A percentile compares a stretch with the other conserved stretches of the same genome.
Conservation (phyloP, 2,329 filamentous ascomycete genomes). For the Nannizziopsis barbatae region DNA sequence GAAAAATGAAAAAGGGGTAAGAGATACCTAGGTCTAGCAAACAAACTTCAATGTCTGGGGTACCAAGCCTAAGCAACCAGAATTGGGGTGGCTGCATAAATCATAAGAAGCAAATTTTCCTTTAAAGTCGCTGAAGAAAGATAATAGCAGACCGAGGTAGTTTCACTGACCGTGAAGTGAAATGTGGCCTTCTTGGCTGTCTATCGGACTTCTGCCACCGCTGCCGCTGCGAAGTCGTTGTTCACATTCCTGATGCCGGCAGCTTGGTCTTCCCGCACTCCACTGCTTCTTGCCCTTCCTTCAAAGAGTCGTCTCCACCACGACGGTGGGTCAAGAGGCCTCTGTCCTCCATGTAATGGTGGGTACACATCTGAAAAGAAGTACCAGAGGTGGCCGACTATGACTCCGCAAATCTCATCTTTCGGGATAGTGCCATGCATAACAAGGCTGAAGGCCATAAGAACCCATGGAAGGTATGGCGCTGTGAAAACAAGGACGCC, state of each 20-base stretch:
- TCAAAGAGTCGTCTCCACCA: slow-evolving; percentile 88
- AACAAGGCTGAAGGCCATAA: slow-evolving; percentile 86
- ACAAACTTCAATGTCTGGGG: too few species aligned
- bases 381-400: slow-evolving; percentile 94
- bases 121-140: not conserved
- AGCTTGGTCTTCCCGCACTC: slow-evolving; percentile 33
- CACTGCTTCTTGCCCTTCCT: slow-evolving; percentile 24
- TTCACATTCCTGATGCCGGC: slow-evolving; percentile 42
- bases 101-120: too few species aligned
- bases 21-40: not conserved
- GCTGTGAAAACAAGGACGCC: slow-evolving; percentile 85
- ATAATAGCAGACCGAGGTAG: too few species aligned
- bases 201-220: slow-evolving; percentile 30
- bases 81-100: too few species aligned
- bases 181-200: not conserved
- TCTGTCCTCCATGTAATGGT: slow-evolving; percentile 69
- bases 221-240: slow-evolving; percentile 52
- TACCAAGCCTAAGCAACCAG: too few species aligned
- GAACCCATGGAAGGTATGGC: slow-evolving; percentile 88
- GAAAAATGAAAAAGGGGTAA: not conserved
- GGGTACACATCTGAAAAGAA: slow-evolving; percentile 97
- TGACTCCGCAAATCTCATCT: slow-evolving; percentile 90
- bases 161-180: too few species aligned
- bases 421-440: slow-evolving; percentile 82
- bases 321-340: slow-evolving; percentile 74